Conservation (phyloP, 352 stramenopile species). For the Thraustochytrium striatum region DNA sequence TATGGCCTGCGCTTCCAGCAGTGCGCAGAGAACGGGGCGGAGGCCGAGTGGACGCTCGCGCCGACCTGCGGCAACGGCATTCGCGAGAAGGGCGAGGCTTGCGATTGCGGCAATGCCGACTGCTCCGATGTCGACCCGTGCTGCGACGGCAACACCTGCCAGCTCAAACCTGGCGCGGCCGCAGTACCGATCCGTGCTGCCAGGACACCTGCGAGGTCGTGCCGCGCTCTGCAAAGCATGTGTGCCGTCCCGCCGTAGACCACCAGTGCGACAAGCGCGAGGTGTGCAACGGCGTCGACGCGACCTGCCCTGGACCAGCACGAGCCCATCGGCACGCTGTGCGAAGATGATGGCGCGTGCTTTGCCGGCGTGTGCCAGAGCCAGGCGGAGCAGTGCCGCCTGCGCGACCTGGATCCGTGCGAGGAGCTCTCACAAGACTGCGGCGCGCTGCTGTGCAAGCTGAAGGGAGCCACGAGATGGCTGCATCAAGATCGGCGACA, state of each 20-base stretch:
- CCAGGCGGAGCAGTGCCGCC: slow-evolving; percentile 21
- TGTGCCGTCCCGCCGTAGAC: slow-evolving; percentile 3
- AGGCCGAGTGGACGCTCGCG: slow-evolving; percentile 12
- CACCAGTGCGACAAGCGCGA: slow-evolving; percentile 26
- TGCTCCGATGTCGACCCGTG: slow-evolving; percentile 42
- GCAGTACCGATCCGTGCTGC: slow-evolving; percentile 47
- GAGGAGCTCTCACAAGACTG: neutral
- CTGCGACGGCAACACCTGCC: slow-evolving; percentile 42
- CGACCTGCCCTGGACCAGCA: slow-evolving; percentile 13
- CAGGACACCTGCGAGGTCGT: slow-evolving; percentile 28
- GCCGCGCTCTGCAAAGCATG: neutral
- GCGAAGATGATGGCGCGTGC: slow-evolving; percentile 10
- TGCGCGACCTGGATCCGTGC: neutral
- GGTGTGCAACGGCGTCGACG: slow-evolving; percentile 10
- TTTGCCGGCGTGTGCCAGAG: slow-evolving; percentile 41
- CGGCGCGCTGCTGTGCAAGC: neutral
- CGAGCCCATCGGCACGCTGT: neutral
- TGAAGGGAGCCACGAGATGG: too few relatives aligned
- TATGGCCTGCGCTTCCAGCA: neutral
- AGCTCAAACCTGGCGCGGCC: neutral
- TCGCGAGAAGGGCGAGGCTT: slow-evolving; percentile 39
- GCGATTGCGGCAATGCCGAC: slow-evolving; percentile 46
- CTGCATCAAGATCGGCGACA: too few relatives aligned
- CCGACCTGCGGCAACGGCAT: slow-evolving; percentile 45
- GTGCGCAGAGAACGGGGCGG: slow-evolving; percentile 5